Base-by-base conservation (phyloP, 73 alveolate genomes). In the Stentor roeselii region DNA sequence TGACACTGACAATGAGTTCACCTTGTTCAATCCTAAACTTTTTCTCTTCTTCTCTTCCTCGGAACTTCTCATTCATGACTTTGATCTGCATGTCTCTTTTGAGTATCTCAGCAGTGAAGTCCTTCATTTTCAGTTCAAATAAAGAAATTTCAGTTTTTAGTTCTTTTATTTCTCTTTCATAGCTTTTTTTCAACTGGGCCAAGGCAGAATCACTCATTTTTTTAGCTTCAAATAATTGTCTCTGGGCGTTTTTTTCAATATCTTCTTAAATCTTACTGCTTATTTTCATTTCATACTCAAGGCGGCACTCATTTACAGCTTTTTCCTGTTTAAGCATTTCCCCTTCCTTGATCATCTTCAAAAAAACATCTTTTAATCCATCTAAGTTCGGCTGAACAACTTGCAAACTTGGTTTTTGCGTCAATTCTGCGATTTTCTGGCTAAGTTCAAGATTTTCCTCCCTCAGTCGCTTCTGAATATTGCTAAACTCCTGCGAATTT, bases 21-120 rank as follows among this genome's bases (percentile, higher is more conserved):
- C 93, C 88, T 78, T 92, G 97, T 61, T 92, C 97, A 27, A 93
- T 80, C 37, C 90, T 90, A 78, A 86, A 38, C 41, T 91, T 90
- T 76, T 90, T 86, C 84, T 92, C 93, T 42, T 90, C 86, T 90
- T 92, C 97, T 75, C 87, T 87, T 75, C 88, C 82, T 78, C 85
- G 82, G 31, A 92, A 58, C 84, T 87, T 90, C 78, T 90, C 96
- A 84, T 92, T 90, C 61, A 89, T 83, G 61, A 90, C 86, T 78
- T 89, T 41, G 31, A 84, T 84, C 87, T 92, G 91, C 89, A 86
- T 86, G 67, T 86, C 92, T 77, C 83, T 60, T 36, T 87, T 60
- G 50, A 82, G 86, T 59, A 86, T 60, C 76, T 89, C 90, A 78
- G 78, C 82, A 85, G 80, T 40, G 50, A 86, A 84, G 59, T 89